These are phyloP conservation scores for Umbelopsis ramanniana DNA, from an alignment of 192 early-diverging fungal genomes.

Conservation along the genomic window DNA sequence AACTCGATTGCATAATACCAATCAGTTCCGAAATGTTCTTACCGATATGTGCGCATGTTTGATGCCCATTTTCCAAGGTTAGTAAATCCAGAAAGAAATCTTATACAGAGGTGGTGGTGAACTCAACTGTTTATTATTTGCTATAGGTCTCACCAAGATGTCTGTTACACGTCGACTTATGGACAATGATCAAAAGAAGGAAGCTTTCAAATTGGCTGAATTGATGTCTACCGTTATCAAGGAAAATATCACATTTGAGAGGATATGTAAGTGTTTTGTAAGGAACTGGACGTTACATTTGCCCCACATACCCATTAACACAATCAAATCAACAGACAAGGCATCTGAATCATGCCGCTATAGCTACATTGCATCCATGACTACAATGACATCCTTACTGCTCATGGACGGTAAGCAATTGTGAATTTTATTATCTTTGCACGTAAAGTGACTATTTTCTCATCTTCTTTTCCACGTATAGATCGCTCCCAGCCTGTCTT, in stretches of 20 bases:
- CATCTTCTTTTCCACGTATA: not conserved
- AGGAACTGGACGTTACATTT: not conserved
- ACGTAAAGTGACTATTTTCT: not conserved
- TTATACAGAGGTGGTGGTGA: not conserved
- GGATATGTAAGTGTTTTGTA: constrained; percentile 36
- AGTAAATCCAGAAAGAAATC: not conserved
- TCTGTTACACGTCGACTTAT: constrained; percentile 58
- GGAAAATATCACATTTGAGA: constrained; percentile 54
- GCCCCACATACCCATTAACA: not conserved
- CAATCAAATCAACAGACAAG: not conserved
- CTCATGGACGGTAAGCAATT: constrained; percentile 52
- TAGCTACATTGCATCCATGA: constrained; percentile 60
- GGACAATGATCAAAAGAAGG: constrained; percentile 49
- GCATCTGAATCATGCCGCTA: constrained; percentile 42
- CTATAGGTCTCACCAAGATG: constrained; percentile 61
- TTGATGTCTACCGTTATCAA: constrained; percentile 56
- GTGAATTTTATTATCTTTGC: not conserved
- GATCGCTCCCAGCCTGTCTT: constrained; percentile 61
- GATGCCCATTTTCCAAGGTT: constrained; percentile 70
- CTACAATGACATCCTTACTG: constrained; percentile 57
- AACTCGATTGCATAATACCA: constrained; percentile 68
- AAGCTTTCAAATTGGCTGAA: constrained; percentile 63
- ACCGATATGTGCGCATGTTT: constrained; percentile 68
- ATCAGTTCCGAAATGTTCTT: constrained; percentile 65
- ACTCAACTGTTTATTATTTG: not conserved